These are phyloP conservation scores for Cyberlindnera petersonii DNA, from an alignment of 805 yeast genomes.

Conservation along the genomic window DNA sequence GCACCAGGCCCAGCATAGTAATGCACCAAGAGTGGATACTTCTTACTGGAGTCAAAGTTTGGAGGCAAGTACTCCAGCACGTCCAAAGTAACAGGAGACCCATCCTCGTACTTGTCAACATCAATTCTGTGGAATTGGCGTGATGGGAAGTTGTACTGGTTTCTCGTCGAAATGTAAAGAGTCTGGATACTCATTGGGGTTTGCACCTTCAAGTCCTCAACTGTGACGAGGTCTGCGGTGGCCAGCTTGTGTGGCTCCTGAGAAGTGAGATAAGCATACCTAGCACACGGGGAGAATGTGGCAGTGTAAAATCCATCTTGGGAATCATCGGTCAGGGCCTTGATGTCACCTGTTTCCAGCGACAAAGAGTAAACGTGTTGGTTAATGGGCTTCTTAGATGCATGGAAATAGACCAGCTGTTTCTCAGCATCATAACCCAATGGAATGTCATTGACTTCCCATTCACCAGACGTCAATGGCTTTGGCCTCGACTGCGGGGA, in stretches of 20 bases:
- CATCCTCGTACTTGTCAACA: slow-evolving; percentile 43
- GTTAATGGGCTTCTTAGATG: slow-evolving; percentile 51
- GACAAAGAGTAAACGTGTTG: slow-evolving; percentile 23
- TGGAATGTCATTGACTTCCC: slow-evolving; percentile 76
- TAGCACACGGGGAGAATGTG: slow-evolving; percentile 69
- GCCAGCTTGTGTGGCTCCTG: slow-evolving; percentile 71
- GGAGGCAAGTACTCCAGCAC: slow-evolving; percentile 74
- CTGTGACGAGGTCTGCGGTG: slow-evolving; percentile 60
- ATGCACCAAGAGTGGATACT: slow-evolving; percentile 79
- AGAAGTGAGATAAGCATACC: slow-evolving; percentile 62
- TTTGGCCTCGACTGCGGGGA: slow-evolving; percentile 48
- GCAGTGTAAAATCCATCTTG: slow-evolving; percentile 61
- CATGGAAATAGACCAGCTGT: slow-evolving; percentile 52
- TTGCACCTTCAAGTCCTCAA: slow-evolving; percentile 28
- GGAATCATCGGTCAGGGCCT: slow-evolving; percentile 45
- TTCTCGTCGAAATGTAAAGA: slow-evolving; percentile 7
- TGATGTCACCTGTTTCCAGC: slow-evolving; percentile 29
- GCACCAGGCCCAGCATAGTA: slow-evolving; percentile 98
- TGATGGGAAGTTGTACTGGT: slow-evolving; percentile 51
- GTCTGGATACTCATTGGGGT: slow-evolving; percentile 10
- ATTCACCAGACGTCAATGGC: slow-evolving; percentile 68
- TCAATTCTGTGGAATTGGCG: slow-evolving; percentile 44
- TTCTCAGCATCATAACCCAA: slow-evolving; percentile 50
- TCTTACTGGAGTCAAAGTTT: slow-evolving; percentile 51
- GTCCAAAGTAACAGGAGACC: slow-evolving; percentile 47